A percentile compares a stretch with the other conserved stretches of the same genome.
Evolutionary conservation across 805 yeast genomes (phyloP).

Genomic region (Danielia reshetovae): DNA sequence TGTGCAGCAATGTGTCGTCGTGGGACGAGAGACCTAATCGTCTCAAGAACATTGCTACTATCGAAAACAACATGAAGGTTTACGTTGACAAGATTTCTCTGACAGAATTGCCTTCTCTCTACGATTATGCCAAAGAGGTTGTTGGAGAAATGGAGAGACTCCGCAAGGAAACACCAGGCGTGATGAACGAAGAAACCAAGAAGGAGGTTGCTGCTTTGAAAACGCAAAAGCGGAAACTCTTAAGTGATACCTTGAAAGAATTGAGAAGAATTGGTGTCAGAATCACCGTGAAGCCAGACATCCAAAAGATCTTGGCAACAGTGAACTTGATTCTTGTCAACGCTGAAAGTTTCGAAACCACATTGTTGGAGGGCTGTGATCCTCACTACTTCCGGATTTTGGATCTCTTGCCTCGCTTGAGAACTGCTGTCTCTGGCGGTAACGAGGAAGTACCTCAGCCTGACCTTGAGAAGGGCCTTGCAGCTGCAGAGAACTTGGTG

Average conservation of each 20-base stretch:
- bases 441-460: constrained; percentile 71
- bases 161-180: constrained; percentile 72
- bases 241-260: constrained; percentile 75
- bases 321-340: constrained; percentile 60
- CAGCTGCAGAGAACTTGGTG: constrained; percentile 68
- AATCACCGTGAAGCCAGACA: constrained; percentile 59
- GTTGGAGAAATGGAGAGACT: constrained; percentile 57
- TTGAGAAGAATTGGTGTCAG: constrained; percentile 74
- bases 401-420: constrained; percentile 76
- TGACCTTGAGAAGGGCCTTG: constrained; percentile 73
- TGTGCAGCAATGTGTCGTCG: constrained; percentile 32
- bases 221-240: constrained; percentile 72
- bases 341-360: constrained; percentile 41
- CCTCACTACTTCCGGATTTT: constrained; percentile 61
- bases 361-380: constrained; percentile 40
- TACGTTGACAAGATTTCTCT: constrained; percentile 35
- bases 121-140: constrained; percentile 52
- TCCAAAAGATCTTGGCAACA: constrained; percentile 57
- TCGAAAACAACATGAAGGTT: constrained; percentile 53
- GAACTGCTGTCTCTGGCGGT: constrained; percentile 57
- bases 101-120: constrained; percentile 45
- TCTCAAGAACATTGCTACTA: constrained; percentile 46
- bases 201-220: constrained; percentile 62
- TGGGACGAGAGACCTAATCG: constrained; percentile 59
- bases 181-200: constrained; percentile 68